Evolutionary conservation across 2,329 filamentous ascomycete genomes (phyloP), one percentile per base, ranked within the genome.

Genomic region (Fusarium pininemorale): DNA sequence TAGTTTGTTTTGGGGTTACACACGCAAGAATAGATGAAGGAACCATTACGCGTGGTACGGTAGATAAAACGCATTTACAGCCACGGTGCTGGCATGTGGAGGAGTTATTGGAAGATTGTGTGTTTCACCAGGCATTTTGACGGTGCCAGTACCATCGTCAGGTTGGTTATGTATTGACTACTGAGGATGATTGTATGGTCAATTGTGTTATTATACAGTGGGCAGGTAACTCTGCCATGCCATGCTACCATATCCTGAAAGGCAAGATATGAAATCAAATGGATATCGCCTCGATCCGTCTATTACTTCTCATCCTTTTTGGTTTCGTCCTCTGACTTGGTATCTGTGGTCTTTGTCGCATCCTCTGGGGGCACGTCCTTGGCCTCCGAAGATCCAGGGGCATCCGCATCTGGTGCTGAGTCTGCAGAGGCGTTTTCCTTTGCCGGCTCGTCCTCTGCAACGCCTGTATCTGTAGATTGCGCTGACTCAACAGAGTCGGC

Each of bases 391-490:
- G 60, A 30, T 45, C 67, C 48, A 51, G 66, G 39, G 12, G 28
- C 37, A 26, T 65, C 41, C 35, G 55, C 39, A 7, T 58, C 63
- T 37, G 64, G 51, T 11, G 48, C 65, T 37, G 63, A 26, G 9
- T 71, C 45, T 16, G n/a, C 53, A 16, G 47, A 39, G 3, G 62
- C 18, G 5, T 56, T 55, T 20, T 74, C 69, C 15, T 63, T 59
- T 13, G 45, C 10, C 12, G 50, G 37, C 6, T 54, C 41, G 28
- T 66, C 70, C 15, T 60, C 39, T 20, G 78, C 50, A 22, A 78
- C 70, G 30, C 75, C 73, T 15, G 79, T 59, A 24, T 78, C 66
- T 35, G 60, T 35, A n/a, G 30, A 30, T 54, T 66, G 70, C 24
- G 80, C 75, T 53, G 75, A 15, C 39, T 50, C 61, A 5, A 70